Percentiles rank a stretch among this genome's conserved stretches.
Conservation (phyloP, 75 land plant species). For the Selaginella tamariscina region DNA sequence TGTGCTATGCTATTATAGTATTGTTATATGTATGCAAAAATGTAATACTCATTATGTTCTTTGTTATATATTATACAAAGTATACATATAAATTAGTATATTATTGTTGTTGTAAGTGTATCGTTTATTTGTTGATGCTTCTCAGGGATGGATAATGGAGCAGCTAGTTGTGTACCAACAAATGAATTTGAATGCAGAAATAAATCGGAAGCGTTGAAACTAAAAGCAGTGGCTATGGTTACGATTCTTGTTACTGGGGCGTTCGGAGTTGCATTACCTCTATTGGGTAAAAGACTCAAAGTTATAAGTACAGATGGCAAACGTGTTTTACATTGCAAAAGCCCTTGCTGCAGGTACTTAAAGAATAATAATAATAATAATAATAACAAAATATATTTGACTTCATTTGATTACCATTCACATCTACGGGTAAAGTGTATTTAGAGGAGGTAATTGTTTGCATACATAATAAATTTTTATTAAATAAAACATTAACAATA, state of each 20-base stretch:
- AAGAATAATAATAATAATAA: too few species aligned
- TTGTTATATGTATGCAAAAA: too few species aligned
- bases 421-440: constrained; percentile 37
- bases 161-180: neutral
- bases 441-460: too few species aligned
- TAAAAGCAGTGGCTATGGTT: constrained; percentile 13
- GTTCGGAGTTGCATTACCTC: constrained; percentile 15
- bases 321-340: constrained; percentile 27
- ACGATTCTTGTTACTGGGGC: constrained; percentile 17
- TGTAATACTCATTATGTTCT: too few species aligned
- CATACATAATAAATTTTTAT: too few species aligned
- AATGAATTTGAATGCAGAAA: constrained; percentile 38
- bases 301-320: constrained; percentile 17
- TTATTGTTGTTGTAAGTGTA: too few species aligned
- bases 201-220: constrained; percentile 28
- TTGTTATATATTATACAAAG: too few species aligned
- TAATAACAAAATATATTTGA: constrained; percentile 40
- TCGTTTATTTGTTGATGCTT: too few species aligned
- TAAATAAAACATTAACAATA: too few species aligned
- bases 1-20: too few species aligned
- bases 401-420: constrained; percentile 41
- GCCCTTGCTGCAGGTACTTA: constrained; percentile 94
- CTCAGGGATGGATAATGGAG: neutral
- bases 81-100: too few species aligned
- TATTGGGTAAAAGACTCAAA: constrained; percentile 9